Evolutionary conservation across 495 filamentous ascomycete species (phyloP).

Genomic region (Neurospora sp.): DNA sequence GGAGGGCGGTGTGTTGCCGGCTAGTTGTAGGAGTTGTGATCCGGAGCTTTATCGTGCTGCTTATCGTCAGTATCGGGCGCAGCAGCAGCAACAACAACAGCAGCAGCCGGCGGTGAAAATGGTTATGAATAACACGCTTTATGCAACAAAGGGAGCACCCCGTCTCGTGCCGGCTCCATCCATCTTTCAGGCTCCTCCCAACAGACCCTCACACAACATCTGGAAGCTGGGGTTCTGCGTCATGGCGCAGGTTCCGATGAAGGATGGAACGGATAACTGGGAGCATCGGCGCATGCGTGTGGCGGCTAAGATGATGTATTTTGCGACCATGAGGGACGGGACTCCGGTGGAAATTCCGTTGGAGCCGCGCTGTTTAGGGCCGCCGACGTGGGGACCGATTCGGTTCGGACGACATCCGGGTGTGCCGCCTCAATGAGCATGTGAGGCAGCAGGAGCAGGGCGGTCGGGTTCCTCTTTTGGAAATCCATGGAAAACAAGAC

Average conservation of each 20-base stretch:
- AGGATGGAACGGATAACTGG: not conserved
- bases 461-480: not conserved
- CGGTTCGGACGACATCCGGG: not conserved
- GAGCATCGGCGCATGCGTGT: not conserved
- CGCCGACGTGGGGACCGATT: not conserved
- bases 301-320: not conserved
- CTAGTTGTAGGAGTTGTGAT: not conserved
- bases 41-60: not conserved
- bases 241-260: not conserved
- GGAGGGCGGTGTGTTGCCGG: not conserved
- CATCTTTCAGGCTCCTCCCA: not conserved
- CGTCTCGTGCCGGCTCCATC: not conserved
- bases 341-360: not conserved
- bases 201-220: not conserved
- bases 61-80: not conserved
- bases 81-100: not conserved
- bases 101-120: not conserved
- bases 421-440: not conserved
- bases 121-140: not conserved
- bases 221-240: not conserved
- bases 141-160: not conserved
- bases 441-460: not conserved
- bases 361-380: not conserved
- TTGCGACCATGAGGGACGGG: not conserved
- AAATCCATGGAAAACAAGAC: not conserved